Evolutionary conservation across 306 rosid genomes (phyloP).

Genomic region (Prosopis cineraria): DNA sequence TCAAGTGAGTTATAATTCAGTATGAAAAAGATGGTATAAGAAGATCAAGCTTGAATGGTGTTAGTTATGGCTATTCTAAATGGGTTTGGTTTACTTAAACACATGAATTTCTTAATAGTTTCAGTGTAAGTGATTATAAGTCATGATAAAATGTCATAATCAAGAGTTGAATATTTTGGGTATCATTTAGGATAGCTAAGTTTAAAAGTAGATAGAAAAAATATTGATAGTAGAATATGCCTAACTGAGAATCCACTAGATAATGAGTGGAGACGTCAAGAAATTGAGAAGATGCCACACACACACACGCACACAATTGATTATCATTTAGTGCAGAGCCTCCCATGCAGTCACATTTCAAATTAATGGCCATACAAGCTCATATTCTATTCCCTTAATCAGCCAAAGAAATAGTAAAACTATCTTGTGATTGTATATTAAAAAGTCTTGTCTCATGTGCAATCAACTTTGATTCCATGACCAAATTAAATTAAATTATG

Average conservation of each 20-base stretch:
- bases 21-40: background rate
- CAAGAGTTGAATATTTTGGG: background rate
- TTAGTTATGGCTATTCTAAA: background rate
- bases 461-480: background rate
- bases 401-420: background rate
- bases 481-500: too few relatives aligned
- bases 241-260: background rate
- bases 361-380: background rate
- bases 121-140: background rate
- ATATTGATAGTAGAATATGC: background rate
- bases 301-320: too few relatives aligned
- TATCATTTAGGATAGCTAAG: background rate
- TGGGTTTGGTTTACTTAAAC: background rate
- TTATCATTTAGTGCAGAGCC: background rate
- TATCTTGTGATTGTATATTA: background rate
- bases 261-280: background rate
- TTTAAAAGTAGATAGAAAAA: background rate
- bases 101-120: background rate
- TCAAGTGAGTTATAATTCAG: background rate
- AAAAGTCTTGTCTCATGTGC: background rate
- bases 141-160: background rate
- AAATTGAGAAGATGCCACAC: background rate
- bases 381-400: background rate
- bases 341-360: background rate
- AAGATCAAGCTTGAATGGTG: background rate